A percentile compares a stretch with the other conserved stretches of the same genome.
Evolutionary conservation across 352 stramenopile genomes (phyloP).

Genomic region (Globisporangium cylindrosporum): DNA sequence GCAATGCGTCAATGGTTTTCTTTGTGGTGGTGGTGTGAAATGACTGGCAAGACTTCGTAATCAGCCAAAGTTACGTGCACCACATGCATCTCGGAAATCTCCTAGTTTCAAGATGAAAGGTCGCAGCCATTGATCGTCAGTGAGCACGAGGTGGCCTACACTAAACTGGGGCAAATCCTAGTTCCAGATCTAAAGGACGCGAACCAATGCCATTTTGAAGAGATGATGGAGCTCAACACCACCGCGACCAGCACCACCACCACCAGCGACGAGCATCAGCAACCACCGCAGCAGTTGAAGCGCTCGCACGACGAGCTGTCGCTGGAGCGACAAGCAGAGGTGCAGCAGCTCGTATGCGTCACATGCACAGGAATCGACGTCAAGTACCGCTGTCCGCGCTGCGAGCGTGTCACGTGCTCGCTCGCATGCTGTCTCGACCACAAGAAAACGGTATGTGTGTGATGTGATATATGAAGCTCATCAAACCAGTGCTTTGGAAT

Average conservation of each 20-base stretch:
- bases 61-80: constrained; percentile 7
- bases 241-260: not conserved
- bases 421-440: constrained; percentile 73
- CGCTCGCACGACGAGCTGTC: constrained; percentile 18
- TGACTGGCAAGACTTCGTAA: constrained; percentile 19
- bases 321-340: constrained; percentile 17
- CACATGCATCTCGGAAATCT: constrained; percentile 5
- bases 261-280: constrained; percentile 1
- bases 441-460: constrained; percentile 64
- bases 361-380: constrained; percentile 46
- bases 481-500: not conserved
- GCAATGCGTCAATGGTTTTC: not conserved
- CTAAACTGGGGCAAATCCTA: constrained; percentile 1
- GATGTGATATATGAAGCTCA: not conserved
- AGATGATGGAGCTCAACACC: constrained; percentile 9
- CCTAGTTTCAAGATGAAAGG: constrained; percentile 7
- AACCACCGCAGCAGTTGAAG: constrained; percentile 23
- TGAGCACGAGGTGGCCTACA: not conserved
- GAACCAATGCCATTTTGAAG: constrained; percentile 13
- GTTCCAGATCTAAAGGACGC: constrained; percentile 14
- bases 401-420: constrained; percentile 82
- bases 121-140: not conserved
- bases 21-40: constrained; percentile 2
- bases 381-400: constrained; percentile 86
- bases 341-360: constrained; percentile 30